Evolutionary conservation across 257 asterid genomes (phyloP), one percentile per base, ranked within the genome.

Genomic region (Penstemon davidsonii): DNA sequence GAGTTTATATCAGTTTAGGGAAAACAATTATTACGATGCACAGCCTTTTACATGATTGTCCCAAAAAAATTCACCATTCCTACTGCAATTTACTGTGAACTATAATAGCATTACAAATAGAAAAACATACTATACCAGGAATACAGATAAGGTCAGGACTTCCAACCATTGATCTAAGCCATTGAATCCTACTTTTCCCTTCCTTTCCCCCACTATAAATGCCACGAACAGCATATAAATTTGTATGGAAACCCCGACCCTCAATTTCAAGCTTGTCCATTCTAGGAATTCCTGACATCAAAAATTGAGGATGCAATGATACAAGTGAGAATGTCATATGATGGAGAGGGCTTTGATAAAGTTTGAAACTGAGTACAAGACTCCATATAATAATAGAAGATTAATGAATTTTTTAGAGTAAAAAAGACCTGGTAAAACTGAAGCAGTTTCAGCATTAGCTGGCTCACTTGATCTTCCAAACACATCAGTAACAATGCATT

Each of bases 131-230:
- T 45, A 42, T 87, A 94, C 99, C 99, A 45, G 95, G 90, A 79
- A 94, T 87, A 59, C 96, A 83, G 50, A 94, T 94, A 79, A 94
- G 99, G 70, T 94, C 99, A 66, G 99, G 99, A 76, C 99, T 88
- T 85, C 97, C 99, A 68, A 88, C 89, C 97, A 91, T 91, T 53
- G 99, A 90, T 73, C 97, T 84, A 43, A 94, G 99, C 99, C 99
- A 94, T 81, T 94, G 99, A 73, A 91, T 87, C 76, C 80, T 83
- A 80, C 99, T 94, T 82, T 94, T 91, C 10, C 99, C 99, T 79
- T 94, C 99, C 69, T 80, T 94, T 50, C 99, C 99, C 4, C 99
- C 99, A 52, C 88, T 88, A 67, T 94, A 94, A 71, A 74, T 63
- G 36, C 99, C 99, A 66, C 90, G 86, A 13, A 94, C 92, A 51